These are phyloP conservation scores for Ogataea glucozyma DNA, from an alignment of 805 yeast species.

Conservation along the genomic window DNA sequence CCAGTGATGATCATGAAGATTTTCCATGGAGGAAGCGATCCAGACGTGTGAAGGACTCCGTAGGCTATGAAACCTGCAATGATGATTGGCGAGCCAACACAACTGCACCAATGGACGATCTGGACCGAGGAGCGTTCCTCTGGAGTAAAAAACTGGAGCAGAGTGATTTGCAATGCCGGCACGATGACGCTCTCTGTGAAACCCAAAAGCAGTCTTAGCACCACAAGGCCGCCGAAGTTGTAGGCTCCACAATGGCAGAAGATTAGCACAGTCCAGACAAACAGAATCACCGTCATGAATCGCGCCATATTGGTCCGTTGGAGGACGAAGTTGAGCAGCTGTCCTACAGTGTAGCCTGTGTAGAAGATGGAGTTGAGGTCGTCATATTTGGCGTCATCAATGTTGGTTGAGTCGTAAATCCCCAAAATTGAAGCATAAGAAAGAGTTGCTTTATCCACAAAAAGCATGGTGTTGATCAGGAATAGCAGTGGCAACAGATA, in stretches of 20 bases:
- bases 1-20: constrained; percentile 58
- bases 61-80: constrained; percentile 45
- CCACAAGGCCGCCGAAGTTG: constrained; percentile 48
- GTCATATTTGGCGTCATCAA: constrained; percentile 45
- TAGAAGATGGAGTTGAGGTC: constrained; percentile 54
- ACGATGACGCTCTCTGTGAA: constrained; percentile 47
- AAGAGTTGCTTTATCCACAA: constrained; percentile 45
- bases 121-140: constrained; percentile 49
- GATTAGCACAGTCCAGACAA: constrained; percentile 47
- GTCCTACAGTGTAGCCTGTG: constrained; percentile 52
- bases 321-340: constrained; percentile 42
- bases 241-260: constrained; percentile 48
- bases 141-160: constrained; percentile 51
- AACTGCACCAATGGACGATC: constrained; percentile 53
- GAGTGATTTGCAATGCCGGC: constrained; percentile 47
- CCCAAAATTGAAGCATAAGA: constrained; percentile 45
- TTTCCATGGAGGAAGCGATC: constrained; percentile 47
- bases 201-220: constrained; percentile 52
- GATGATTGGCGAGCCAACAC: constrained; percentile 44
- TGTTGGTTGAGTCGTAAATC: constrained; percentile 46
- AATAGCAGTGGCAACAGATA: constrained; percentile 29
- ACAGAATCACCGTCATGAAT: constrained; percentile 38
- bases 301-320: constrained; percentile 46
- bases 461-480: constrained; percentile 30
- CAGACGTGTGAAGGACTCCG: constrained; percentile 35